These are phyloP conservation scores for Phlegmacium glaucopus DNA, from an alignment of 768 basidiomycete species.

Conservation along the genomic window DNA sequence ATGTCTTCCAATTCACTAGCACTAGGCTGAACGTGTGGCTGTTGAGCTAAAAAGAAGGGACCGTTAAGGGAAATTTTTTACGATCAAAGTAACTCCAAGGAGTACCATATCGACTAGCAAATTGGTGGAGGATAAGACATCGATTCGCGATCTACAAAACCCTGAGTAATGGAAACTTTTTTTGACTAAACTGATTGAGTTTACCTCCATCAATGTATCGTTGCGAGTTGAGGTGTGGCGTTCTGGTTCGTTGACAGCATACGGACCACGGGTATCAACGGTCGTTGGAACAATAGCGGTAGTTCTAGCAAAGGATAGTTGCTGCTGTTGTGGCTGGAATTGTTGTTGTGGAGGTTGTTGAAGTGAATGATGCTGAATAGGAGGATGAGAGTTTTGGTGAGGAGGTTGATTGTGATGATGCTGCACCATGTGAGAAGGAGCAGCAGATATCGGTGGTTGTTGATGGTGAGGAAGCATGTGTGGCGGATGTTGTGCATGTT, in stretches of 20 bases:
- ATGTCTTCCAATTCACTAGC: slow-evolving; percentile 64
- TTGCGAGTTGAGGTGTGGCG: slow-evolving; percentile 32
- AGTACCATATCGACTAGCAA: slow-evolving; percentile 68
- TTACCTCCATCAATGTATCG: slow-evolving; percentile 43
- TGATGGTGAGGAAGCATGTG: slow-evolving; percentile 18
- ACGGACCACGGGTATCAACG: slow-evolving; percentile 36
- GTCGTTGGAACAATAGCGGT: slow-evolving; percentile 39
- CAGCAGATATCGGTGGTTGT: slow-evolving; percentile 15
- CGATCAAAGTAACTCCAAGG: slow-evolving; percentile 7
- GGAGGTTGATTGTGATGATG: slow-evolving; percentile 2
- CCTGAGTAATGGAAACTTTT: slow-evolving; percentile 2
- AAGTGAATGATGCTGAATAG: slow-evolving; percentile 13
- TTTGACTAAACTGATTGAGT: slow-evolving; percentile 6
- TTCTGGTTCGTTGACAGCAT: slow-evolving; percentile 32
- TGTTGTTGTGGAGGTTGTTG: slow-evolving; percentile 13
- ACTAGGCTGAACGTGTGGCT: slow-evolving; percentile 49
- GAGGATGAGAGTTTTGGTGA: slow-evolving; percentile 15
- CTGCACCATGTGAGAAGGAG: slow-evolving; percentile 1
- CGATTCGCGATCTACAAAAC: slow-evolving; percentile 53
- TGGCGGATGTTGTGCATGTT: slow-evolving; percentile 17
- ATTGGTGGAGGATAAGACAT: slow-evolving; percentile 57
- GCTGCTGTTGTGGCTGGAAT: slow-evolving; percentile 20
- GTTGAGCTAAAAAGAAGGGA: slow-evolving; percentile 29
- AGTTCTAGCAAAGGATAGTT: slow-evolving; percentile 33
- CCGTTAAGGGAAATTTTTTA: slow-evolving; percentile 2